Base-by-base conservation (phyloP, 2,329 filamentous ascomycete genomes). In the Byssoonygena ceratinophila region DNA sequence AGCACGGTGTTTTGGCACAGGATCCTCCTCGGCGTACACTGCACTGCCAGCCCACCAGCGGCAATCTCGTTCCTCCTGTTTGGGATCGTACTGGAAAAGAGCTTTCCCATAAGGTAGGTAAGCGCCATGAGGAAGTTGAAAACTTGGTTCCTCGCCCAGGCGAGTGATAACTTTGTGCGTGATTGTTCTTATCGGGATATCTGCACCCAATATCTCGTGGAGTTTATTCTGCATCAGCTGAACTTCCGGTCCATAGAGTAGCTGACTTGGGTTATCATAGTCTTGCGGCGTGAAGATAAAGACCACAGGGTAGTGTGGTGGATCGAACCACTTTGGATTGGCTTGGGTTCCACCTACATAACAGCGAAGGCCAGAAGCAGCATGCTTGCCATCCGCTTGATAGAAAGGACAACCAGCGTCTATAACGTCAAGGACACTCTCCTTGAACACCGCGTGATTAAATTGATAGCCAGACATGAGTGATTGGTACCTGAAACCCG, bases 11-110 rank as follows among this genome's bases (percentile, higher is more conserved):
- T 7, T 4, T 8, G 36, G 23, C 11, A 25, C 5, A 20, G 14
- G 25, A 12, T 25, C 22, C 23, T 41, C 36, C 22, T 50, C 47
- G 9, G 37, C 47, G 23, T 41, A 50, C 7, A 50, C 2, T 23
- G 12, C 43, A 9, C 1, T 22, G 23, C n/a, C 37, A 1, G 47
- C 47, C 25, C 22, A 43, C 36, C 37, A 50, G 9, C 27, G n/a
- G 16, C 47, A 50, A 8, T 14, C 12, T 14, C 16, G 14, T 22
- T 27, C 8, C 36, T 32, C 31, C 27, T 41, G 11, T 22, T 34
- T 18, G 5, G 47, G 47, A 11, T 50, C 47, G n/a, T 50, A 50
- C n/a, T 50, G 47, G 2, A 50, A 40, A 34, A 50, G 23, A 27
- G 47, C 47, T 18, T 32, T 50, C 27, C 47, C 47, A 6, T 22